Conservation (phyloP, 345 rosid species). For the Brassica cretica region DNA sequence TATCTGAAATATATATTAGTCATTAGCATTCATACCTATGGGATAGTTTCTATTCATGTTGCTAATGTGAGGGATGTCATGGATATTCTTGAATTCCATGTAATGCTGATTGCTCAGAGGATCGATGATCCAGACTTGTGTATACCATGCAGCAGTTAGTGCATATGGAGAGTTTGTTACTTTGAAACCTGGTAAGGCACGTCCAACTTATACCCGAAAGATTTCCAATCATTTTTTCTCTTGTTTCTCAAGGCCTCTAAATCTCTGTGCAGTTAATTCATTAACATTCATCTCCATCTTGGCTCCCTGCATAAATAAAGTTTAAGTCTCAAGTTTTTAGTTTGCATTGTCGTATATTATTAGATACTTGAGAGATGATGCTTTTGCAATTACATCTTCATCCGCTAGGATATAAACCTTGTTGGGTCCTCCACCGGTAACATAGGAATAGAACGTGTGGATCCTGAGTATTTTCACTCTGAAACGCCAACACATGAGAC, state of each 20-base stretch:
- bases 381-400: background rate
- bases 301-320: background rate
- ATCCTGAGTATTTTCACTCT: background rate
- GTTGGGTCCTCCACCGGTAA: background rate
- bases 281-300: background rate
- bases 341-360: background rate
- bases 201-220: background rate
- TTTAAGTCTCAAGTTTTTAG: no score
- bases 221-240: background rate
- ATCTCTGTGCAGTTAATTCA: background rate
- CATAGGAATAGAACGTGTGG: background rate
- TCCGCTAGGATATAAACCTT: background rate
- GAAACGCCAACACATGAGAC: background rate
- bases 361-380: background rate
- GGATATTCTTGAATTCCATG: no score
- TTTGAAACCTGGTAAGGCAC: background rate
- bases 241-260: background rate
- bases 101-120: background rate
- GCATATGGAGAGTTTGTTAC: background rate
- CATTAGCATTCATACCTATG: no score
- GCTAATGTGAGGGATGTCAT: no score
- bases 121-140: background rate
- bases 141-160: background rate
- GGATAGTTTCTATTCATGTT: no score
- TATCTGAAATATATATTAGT: no score